Base-by-base conservation (phyloP, 1,284 basidiomycete species). In the Lignosus rhinocerotis region DNA sequence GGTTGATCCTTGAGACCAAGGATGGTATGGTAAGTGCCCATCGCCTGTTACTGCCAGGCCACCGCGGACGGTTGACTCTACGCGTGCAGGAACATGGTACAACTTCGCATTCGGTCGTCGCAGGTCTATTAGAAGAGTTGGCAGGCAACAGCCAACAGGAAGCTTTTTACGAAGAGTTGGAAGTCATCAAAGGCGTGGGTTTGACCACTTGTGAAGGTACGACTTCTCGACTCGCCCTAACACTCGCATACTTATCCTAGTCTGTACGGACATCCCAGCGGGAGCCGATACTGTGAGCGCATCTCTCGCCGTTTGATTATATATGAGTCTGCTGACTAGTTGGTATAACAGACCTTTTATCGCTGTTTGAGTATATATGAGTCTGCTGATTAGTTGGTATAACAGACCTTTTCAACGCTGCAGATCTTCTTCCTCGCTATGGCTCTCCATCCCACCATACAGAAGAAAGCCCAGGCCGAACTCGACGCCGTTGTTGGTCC, bases 381-480 rank as follows among this genome's bases (percentile, higher is more conserved):
- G 25, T 4, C 25, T 4, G 25, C 25, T 25, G 25, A 25, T 4
- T 2, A 25, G 25, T 2, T 17, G 16, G 11, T 14, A 46, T 14
- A 14, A 10, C 39, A 57, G 55, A 57, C 55, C 6, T 42, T 41
- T 34, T 33, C 48, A 9, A 51, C 54, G 6, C 38, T 54, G 11
- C 53, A 41, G 4, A 41, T 54, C 1, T 73, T 75, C 56, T 69
- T 74, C 55, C 63, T 76, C 12, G 68, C 71, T 1, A 71, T 75
- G 69, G 62, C 69, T 1, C 64, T 72, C 39, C 62, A 71, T 41
- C 76, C 72, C 0, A 72, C 75, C 5, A 65, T 73, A 8, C 73
- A 74, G 51, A 61, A 56, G 6, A 70, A 66, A 31, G 76, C 74
- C 1, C 75, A 73, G 47, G 70, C 63, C 36, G 75, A 77, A 53